phyloP scores from a whole-genome alignment of 2,329 filamentous ascomycete species.

The Talaromyces sp. region DNA sequence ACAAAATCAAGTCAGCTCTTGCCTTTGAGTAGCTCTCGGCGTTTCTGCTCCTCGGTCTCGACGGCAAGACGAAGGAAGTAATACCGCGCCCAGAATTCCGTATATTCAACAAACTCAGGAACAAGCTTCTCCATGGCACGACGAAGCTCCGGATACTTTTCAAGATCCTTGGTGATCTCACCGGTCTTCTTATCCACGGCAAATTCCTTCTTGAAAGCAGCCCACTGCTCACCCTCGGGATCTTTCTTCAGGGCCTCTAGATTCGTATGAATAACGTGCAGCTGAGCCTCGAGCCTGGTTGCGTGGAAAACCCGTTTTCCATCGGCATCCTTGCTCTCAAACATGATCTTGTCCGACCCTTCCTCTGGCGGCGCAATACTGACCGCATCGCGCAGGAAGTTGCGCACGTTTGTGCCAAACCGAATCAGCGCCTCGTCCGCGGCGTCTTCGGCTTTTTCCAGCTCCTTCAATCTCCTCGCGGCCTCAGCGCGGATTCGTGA shows the following conservation, averaged over 20 bases:
- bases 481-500: conserved; percentile 71
- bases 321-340: conserved; percentile 84
- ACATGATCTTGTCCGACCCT: conserved; percentile 60
- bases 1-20: conserved; percentile 22
- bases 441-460: conserved; percentile 88
- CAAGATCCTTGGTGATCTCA: conserved; percentile 72
- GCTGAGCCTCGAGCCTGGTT: conserved; percentile 87
- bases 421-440: conserved; percentile 91
- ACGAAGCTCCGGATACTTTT: conserved; percentile 79
- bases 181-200: conserved; percentile 78
- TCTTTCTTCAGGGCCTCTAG: conserved; percentile 77
- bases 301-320: conserved; percentile 93
- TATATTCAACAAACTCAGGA: conserved; percentile 86
- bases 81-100: conserved; percentile 87
- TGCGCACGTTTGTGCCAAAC: conserved; percentile 82
- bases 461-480: conserved; percentile 75
- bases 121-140: conserved; percentile 91
- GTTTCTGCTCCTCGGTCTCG: conserved; percentile 83
- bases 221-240: conserved; percentile 68
- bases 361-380: conserved; percentile 69
- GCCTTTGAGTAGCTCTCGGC: conserved; percentile 90
- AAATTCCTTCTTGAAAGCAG: conserved; percentile 66
- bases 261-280: conserved; percentile 89
- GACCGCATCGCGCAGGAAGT: conserved; percentile 86
- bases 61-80: conserved; percentile 92